Conservation (phyloP, 805 yeast genomes). For the Suhomyces kilbournensis region DNA sequence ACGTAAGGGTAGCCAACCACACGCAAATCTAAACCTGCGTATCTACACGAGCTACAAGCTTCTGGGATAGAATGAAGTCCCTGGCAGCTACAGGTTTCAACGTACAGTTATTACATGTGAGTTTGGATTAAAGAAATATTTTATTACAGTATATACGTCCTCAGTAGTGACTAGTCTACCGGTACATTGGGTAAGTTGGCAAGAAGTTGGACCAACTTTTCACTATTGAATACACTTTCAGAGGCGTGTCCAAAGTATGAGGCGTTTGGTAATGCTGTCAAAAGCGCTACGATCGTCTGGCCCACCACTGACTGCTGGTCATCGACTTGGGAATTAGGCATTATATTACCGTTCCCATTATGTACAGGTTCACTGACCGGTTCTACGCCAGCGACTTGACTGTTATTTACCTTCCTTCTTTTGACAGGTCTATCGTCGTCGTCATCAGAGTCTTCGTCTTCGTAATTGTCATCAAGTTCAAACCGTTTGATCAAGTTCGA, state of each 20-base stretch:
- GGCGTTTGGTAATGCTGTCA: slow-evolving; percentile 53
- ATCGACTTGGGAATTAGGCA: slow-evolving; percentile 1
- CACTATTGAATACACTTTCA: slow-evolving; percentile 53
- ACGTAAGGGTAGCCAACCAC: too few species aligned
- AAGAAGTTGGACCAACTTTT: slow-evolving; percentile 46
- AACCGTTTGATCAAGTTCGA: slow-evolving; percentile 35
- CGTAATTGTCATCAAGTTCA: slow-evolving; percentile 33
- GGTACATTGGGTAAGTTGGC: slow-evolving; percentile 28
- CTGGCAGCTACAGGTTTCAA: too few species aligned
- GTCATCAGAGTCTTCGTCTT: slow-evolving; percentile 14
- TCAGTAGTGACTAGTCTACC: background rate
- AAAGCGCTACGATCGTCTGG: slow-evolving; percentile 10
- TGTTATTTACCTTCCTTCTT: slow-evolving; percentile 2
- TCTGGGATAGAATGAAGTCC: too few species aligned
- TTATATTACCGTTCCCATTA: background rate
- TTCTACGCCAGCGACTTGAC: background rate
- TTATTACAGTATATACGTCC: background rate
- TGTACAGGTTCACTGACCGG: background rate
- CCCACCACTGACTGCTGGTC: slow-evolving; percentile 10
- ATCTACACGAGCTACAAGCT: too few species aligned
- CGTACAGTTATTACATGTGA: too few species aligned
- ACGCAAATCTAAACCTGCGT: too few species aligned
- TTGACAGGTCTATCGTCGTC: slow-evolving; percentile 19
- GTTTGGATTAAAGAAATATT: background rate
- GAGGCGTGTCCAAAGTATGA: slow-evolving; percentile 47